These are phyloP conservation scores for Vitellaria paradoxa DNA, from an alignment of 179 eudicot genomes.

Conservation along the genomic window DNA sequence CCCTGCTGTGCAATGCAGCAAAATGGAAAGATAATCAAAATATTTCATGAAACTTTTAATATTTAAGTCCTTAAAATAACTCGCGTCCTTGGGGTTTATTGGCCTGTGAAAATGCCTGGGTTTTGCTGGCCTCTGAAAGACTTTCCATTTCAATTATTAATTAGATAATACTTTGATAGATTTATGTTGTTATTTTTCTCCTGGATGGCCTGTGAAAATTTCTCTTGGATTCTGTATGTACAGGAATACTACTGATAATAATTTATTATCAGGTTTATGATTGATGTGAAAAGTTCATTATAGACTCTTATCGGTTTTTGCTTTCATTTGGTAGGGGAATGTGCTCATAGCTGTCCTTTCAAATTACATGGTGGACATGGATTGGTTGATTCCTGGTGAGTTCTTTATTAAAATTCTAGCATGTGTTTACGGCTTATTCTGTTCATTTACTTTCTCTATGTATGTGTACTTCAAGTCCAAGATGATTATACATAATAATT, in stretches of 20 bases:
- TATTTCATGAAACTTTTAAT: neutral
- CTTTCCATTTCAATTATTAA: neutral
- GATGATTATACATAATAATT: neutral
- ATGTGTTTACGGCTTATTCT: neutral
- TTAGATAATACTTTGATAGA: neutral
- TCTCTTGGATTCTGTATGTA: neutral
- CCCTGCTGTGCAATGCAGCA: neutral
- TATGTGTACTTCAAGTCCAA: neutral
- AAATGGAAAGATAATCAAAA: neutral
- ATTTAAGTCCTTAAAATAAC: neutral
- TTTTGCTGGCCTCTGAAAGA: neutral
- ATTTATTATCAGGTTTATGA: neutral
- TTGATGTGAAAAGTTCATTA: neutral
- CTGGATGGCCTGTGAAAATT: neutral
- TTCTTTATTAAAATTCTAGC: neutral
- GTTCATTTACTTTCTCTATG: neutral
- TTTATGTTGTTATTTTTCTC: neutral
- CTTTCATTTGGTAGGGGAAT: slow-evolving; percentile 56
- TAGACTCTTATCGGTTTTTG: neutral
- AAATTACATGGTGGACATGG: slow-evolving; percentile 96
- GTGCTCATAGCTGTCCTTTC: slow-evolving; percentile 80
- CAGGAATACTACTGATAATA: neutral
- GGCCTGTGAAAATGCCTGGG: too few species aligned
- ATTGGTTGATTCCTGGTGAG: slow-evolving; percentile 90
- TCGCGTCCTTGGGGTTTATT: neutral